Base-by-base conservation (phyloP, 176 grass and related monocot genomes). In the Dendrocalamus sinicus region DNA sequence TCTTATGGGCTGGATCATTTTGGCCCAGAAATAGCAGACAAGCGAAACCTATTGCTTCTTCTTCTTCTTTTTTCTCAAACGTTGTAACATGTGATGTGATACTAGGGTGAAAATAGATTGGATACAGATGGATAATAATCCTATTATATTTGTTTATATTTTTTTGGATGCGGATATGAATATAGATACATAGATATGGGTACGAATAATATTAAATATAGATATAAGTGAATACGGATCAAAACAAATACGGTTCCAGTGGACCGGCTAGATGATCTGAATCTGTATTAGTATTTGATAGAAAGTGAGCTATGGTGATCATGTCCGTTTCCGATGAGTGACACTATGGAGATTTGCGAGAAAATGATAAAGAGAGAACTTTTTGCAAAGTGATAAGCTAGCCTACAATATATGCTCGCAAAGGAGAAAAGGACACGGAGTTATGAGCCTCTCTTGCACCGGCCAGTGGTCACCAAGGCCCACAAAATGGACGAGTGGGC, bases 201-300 rank as follows among this genome's bases (percentile, higher is more conserved):
- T 35, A 35, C 0, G 3, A 39, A 39, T 39, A 39, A 39, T 39
- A 39, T 39, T 5, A 0, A 39, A 5, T 39, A 39, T 0, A 39
- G 37, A 39, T 5, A 39, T 6, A 0, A 39, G 37, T 0, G 5
- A 39, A 39, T 5, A 39, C 5, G 5, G 6, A 39, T 39, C 37
- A 0, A 39, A 39, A 5, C 0, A 0, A 39, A 39, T 4, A 6
- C 5, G 5, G 12, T 35, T 35, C 4, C 0, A 4, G 3, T 35
- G 32, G 3, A 0, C 3, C 0, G 32, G 32, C 32, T 4, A 35
- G 32, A 35, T 35, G 3, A 0, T 35, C 3, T 4, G 32, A 35
- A 35, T 35, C 0, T 35, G 32, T 35, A 4, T 35, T 35, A 0
- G 0, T 35, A 35, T 35, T 35, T 2, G 0, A 35, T 35, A 4